Base-by-base conservation (phyloP, 2,329 filamentous ascomycete genomes). In the Myriangium duriaei region DNA sequence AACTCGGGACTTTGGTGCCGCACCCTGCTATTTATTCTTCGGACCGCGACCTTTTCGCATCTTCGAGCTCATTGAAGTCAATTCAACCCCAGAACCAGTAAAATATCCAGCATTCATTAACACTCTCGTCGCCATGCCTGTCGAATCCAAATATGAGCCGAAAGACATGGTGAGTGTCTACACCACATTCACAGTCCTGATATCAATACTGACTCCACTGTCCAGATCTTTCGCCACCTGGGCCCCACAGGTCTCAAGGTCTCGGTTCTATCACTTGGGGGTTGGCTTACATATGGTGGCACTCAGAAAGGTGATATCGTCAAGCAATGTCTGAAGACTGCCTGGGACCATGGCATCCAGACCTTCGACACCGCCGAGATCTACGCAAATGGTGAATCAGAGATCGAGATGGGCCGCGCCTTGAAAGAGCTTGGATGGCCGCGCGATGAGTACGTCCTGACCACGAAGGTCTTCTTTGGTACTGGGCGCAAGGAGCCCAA, bases 311-410 rank as follows among this genome's bases (percentile, higher is more conserved):
- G 63, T 37, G 59, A 53, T 47, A 61, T 67, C 32, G 65, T 68
- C 38, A 68, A 67, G 53, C 63, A 69, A 34, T 66, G 62, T 49
- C 59, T 69, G 53, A 55, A 68, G 42, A 57, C 63, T 12, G 65
- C 65, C 1, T 69, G 63, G 61, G 53, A 64, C 47, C 49, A 67
- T 41, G 65, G 65, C 40, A 63, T 68, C 52, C 67, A 68, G 52
- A 66, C 66, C 53, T 64, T 63, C 47, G 61, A 68, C 43, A 68
- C 65, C 7, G 65, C 65, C n/a, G 64, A 68, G 51, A 51, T 57
- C 21, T 77, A 76, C 49, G 62, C 68, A 44, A 69, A 60, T 5
- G 75, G 76, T 42, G 65, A 76, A 50, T 76, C 71, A 15, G 76
- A 80, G 54, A 60, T 73, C 32, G 71, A 74, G 46, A 79, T 68